Percentiles rank a stretch among this genome's conserved stretches.
These are phyloP conservation scores for Monilinia vaccinii-corymbosi DNA, from an alignment of 2,329 filamentous ascomycete genomes.

Conservation along the genomic window DNA sequence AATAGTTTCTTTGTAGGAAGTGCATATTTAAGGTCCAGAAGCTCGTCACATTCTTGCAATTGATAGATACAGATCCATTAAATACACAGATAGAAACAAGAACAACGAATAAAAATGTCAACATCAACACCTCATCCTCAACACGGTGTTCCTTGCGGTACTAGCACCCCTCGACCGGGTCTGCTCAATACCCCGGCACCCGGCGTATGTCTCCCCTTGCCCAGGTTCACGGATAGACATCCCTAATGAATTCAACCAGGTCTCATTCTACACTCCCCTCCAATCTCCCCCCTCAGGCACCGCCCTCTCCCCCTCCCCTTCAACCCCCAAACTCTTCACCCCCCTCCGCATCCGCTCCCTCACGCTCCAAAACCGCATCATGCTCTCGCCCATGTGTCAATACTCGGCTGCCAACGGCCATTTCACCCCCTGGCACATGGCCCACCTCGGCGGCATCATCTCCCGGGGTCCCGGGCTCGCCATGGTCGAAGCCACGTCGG, in stretches of 20 bases:
- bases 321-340: conserved; percentile 41
- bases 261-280: conserved; percentile 38
- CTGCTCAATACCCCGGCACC: conserved; percentile 22
- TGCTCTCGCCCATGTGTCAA: conserved; percentile 56
- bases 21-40: neutral
- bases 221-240: neutral
- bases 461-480: conserved; percentile 65
- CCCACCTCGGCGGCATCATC: conserved; percentile 72
- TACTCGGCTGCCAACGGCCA: conserved; percentile 63
- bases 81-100: neutral
- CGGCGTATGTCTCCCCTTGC: conserved; percentile 16
- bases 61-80: neutral
- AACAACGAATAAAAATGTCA: neutral
- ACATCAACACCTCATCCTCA: neutral
- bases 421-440: conserved; percentile 70
- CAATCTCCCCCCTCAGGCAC: conserved; percentile 38
- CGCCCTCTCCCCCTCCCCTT: conserved; percentile 36
- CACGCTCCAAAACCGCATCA: conserved; percentile 60
- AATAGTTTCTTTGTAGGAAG: neutral
- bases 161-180: conserved; percentile 5
- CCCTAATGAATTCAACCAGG: conserved; percentile 11
- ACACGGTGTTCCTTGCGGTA: neutral
- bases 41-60: neutral
- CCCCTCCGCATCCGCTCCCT: conserved; percentile 35
- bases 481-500: conserved; percentile 70